These are phyloP conservation scores for Aspergillus sp. DNA, from an alignment of 2,329 filamentous ascomycete species.

Conservation along the genomic window DNA sequence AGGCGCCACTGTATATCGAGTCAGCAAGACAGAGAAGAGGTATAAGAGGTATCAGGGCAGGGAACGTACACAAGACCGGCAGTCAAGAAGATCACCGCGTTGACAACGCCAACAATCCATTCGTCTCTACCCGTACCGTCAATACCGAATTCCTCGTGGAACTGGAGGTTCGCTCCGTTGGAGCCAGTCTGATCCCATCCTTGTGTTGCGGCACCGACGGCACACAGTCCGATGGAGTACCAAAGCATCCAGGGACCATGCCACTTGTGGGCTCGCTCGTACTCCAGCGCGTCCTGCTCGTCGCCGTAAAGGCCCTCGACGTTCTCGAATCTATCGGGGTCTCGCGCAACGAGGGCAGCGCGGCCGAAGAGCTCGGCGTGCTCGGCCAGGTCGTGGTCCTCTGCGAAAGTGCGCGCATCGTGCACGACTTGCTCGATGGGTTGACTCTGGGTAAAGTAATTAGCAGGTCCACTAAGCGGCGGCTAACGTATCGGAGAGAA, in stretches of 20 bases:
- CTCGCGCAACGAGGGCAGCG: conserved; percentile 38
- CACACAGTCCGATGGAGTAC: conserved; percentile 50
- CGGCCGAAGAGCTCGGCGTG: conserved; percentile 37
- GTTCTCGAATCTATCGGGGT: conserved; percentile 21
- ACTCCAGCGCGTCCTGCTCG: conserved; percentile 43
- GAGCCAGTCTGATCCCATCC: conserved; percentile 56
- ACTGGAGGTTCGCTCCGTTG: conserved; percentile 54
- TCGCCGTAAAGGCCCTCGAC: conserved; percentile 41
- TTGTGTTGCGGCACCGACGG: conserved; percentile 51
- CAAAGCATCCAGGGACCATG: conserved; percentile 47
- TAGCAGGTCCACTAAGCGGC: too few species aligned
- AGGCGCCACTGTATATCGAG: conserved; percentile 49
- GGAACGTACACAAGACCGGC: conserved; percentile 21
- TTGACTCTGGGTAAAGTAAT: conserved; percentile 23
- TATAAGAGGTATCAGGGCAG: too few species aligned
- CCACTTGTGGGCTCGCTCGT: conserved; percentile 50
- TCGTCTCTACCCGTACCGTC: conserved; percentile 43
- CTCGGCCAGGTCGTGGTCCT: conserved; percentile 35
- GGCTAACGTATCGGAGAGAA: too few species aligned
- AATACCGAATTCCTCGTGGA: conserved; percentile 46
- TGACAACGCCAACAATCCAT: conserved; percentile 65
- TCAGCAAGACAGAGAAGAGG: not conserved
- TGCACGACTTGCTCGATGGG: conserved; percentile 30
- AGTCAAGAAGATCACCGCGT: conserved; percentile 51
- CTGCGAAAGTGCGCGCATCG: conserved; percentile 33